Conservation (phyloP, 768 basidiomycete genomes). For the Megacollybia marginata region DNA sequence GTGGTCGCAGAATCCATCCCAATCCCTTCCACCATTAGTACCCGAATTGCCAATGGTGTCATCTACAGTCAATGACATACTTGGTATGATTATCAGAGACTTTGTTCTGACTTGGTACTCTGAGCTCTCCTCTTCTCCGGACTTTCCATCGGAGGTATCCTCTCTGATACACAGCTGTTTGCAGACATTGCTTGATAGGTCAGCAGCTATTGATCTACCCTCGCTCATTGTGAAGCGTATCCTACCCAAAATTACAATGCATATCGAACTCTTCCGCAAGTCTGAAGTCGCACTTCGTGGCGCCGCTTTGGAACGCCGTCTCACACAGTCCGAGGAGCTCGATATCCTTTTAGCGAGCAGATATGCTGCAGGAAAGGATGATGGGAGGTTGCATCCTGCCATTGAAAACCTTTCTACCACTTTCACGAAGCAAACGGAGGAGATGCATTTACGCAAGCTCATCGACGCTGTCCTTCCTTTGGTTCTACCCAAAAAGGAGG, state of each 20-base stretch:
- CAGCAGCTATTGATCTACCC: constrained; percentile 59
- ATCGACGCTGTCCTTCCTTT: constrained; percentile 66
- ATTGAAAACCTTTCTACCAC: constrained; percentile 84
- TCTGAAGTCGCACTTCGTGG: constrained; percentile 84
- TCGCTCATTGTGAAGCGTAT: constrained; percentile 76
- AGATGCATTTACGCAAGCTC: constrained; percentile 69
- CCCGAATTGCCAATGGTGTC: constrained; percentile 62
- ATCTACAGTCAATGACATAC: constrained; percentile 68
- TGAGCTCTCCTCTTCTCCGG: constrained; percentile 75
- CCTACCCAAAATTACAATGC: constrained; percentile 81
- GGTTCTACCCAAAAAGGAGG: constrained; percentile 72
- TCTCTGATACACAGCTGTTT: constrained; percentile 61
- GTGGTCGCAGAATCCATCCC: constrained; percentile 74
- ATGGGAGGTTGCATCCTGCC: constrained; percentile 71
- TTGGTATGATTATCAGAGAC: constrained; percentile 76
- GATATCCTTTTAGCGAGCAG: constrained; percentile 80
- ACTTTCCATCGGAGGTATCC: constrained; percentile 85
- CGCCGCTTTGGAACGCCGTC: constrained; percentile 68
- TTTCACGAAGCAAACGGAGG: constrained; percentile 86
- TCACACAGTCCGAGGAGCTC: constrained; percentile 86
- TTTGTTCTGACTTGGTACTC: constrained; percentile 90
- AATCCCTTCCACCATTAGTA: constrained; percentile 58
- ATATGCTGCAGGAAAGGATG: constrained; percentile 58
- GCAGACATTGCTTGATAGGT: constrained; percentile 47
- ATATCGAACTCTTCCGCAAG: constrained; percentile 85